A percentile compares a stretch with the other conserved stretches of the same genome.
Conservation (phyloP, 257 asterid genomes). For the Rubia yunnanensis region DNA sequence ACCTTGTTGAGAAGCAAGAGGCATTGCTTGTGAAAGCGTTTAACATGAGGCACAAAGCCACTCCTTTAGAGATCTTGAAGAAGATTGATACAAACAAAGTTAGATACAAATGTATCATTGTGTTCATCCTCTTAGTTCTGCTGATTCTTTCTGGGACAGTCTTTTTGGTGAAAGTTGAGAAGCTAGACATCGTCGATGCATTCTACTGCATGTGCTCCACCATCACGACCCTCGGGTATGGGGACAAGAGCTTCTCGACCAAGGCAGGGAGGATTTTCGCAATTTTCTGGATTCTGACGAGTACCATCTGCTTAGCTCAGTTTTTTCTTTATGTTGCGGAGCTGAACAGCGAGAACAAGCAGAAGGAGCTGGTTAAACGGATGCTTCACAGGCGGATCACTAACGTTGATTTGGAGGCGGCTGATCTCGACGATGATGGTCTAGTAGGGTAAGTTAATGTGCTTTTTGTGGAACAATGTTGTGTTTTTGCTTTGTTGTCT, state of each 20-base stretch:
- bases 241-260: slow-evolving; percentile 86
- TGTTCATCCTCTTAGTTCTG: slow-evolving; percentile 30
- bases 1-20: slow-evolving; percentile 76
- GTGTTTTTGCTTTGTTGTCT: not conserved
- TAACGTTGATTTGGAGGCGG: slow-evolving; percentile 72
- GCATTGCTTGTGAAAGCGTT: slow-evolving; percentile 49
- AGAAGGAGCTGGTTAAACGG: slow-evolving; percentile 40
- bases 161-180: slow-evolving; percentile 51
- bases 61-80: slow-evolving; percentile 34
- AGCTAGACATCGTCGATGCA: slow-evolving; percentile 53
- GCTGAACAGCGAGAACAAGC: slow-evolving; percentile 61
- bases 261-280: slow-evolving; percentile 77
- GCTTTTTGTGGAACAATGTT: not conserved
- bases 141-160: slow-evolving; percentile 47
- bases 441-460: slow-evolving; percentile 44
- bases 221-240: slow-evolving; percentile 83
- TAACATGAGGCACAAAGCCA: slow-evolving; percentile 32
- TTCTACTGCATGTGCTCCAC: slow-evolving; percentile 80
- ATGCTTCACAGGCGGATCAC: slow-evolving; percentile 60
- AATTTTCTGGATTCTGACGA: slow-evolving; percentile 65
- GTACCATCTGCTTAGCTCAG: slow-evolving; percentile 74
- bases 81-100: slow-evolving; percentile 56
- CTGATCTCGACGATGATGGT: slow-evolving; percentile 80
- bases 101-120: slow-evolving; percentile 43
- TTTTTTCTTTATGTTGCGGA: slow-evolving; percentile 66